These are phyloP conservation scores for Austroboletus novae-zelandiae DNA, from an alignment of 1,284 basidiomycete species.

Conservation along the genomic window DNA sequence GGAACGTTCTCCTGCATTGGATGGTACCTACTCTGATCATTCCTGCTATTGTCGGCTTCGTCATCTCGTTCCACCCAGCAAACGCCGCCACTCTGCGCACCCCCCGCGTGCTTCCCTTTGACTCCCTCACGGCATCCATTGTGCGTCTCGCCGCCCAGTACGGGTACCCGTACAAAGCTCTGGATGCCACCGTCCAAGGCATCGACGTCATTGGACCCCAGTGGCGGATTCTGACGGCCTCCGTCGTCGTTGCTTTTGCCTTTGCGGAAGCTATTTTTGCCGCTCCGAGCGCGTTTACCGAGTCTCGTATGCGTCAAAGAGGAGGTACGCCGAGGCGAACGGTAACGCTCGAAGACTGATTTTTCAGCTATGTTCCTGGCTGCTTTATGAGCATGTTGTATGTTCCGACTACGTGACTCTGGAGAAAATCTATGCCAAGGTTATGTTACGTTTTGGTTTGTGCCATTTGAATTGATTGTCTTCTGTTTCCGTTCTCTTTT, in stretches of 20 bases:
- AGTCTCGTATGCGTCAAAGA: constrained; percentile 27
- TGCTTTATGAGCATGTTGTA: background rate
- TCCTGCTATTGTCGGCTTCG: constrained; percentile 50
- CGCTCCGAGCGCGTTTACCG: constrained; percentile 31
- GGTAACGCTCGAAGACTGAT: constrained; percentile 20
- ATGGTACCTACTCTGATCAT: constrained; percentile 52
- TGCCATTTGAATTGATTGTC: constrained; percentile 19
- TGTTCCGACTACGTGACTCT: background rate
- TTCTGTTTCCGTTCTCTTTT: background rate
- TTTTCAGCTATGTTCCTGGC: background rate
- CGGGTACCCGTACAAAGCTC: constrained; percentile 45
- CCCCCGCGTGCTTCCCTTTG: constrained; percentile 38
- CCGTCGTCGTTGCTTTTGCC: constrained; percentile 55
- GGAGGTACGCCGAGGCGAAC: constrained; percentile 25
- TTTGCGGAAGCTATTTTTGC: constrained; percentile 55
- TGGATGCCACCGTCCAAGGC: constrained; percentile 26
- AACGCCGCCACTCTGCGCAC: constrained; percentile 26
- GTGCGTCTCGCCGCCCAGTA: constrained; percentile 54
- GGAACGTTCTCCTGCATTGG: constrained; percentile 56
- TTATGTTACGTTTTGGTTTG: constrained; percentile 14
- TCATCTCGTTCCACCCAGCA: constrained; percentile 58
- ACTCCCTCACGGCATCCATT: constrained; percentile 60
- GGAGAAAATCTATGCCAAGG: constrained; percentile 4
- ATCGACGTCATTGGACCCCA: constrained; percentile 52
- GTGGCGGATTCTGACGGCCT: constrained; percentile 52